A percentile compares a stretch with the other conserved stretches of the same genome.
These are phyloP conservation scores for Rhodotorula sp. DNA, from an alignment of 1,284 basidiomycete species.

Conservation along the genomic window DNA sequence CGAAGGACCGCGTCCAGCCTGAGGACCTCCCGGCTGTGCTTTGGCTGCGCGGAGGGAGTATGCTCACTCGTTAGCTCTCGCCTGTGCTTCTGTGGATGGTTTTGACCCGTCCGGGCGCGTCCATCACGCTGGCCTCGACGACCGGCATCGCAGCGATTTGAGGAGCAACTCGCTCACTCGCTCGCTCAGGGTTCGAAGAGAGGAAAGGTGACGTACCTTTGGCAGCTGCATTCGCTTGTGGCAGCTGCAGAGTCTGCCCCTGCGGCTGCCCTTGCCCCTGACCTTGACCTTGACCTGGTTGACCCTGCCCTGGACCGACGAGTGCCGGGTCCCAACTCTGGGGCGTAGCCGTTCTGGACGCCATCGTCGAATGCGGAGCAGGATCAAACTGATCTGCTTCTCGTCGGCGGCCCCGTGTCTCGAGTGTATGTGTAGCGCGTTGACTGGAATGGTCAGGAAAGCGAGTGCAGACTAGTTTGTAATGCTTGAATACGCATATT, in stretches of 20 bases:
- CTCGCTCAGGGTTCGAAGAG: too few species aligned
- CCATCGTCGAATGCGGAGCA: background rate
- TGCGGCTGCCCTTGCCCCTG: background rate
- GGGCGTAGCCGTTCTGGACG: conserved; percentile 1
- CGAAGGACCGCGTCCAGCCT: conserved; percentile 1
- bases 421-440: too few species aligned
- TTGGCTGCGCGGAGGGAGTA: background rate
- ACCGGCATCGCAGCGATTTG: too few species aligned
- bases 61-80: too few species aligned
- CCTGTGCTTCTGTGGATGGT: too few species aligned
- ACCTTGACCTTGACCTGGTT: background rate
- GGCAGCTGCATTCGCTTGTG: background rate
- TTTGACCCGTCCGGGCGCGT: too few species aligned
- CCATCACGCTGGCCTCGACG: too few species aligned
- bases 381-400: background rate
- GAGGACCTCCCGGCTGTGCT: background rate
- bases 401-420: background rate
- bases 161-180: too few species aligned
- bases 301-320: background rate
- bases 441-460: too few species aligned
- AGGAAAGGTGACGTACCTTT: too few species aligned
- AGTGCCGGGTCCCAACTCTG: conserved; percentile 6
- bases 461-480: too few species aligned
- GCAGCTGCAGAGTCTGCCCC: background rate
- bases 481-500: too few species aligned